A percentile compares a stretch with the other conserved stretches of the same genome.
Evolutionary conservation across 2,329 filamentous ascomycete genomes (phyloP).

Genomic region (Fusarium scirpi): DNA sequence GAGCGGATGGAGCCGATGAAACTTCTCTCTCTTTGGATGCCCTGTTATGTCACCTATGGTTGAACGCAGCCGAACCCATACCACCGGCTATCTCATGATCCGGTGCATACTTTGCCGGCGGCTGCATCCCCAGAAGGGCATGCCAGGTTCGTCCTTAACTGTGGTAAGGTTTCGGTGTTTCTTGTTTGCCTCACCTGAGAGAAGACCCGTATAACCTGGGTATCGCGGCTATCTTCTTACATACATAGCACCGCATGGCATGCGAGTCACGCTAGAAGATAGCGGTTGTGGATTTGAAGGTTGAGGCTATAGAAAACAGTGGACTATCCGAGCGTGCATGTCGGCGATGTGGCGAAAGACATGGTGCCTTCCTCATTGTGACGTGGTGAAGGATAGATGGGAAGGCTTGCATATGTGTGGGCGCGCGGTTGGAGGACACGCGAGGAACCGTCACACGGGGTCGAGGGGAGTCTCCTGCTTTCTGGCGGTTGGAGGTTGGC

Average conservation of each 20-base stretch:
- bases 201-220: conserved; percentile 23
- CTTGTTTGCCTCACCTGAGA: conserved; percentile 12
- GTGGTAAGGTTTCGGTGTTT: conserved; percentile 5
- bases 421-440: conserved; percentile 11
- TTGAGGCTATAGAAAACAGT: conserved; percentile 11
- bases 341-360: conserved; percentile 30
- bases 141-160: conserved; percentile 33
- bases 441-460: conserved; percentile 26
- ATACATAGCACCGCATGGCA: conserved; percentile 32
- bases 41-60: conserved; percentile 22
- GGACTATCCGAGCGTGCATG: conserved; percentile 22
- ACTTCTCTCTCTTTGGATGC: background rate
- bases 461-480: conserved; percentile 5
- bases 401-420: conserved; percentile 19
- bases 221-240: conserved; percentile 9
- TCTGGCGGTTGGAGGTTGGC: conserved; percentile 18
- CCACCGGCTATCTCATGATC: conserved; percentile 22
- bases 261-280: conserved; percentile 39
- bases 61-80: conserved; percentile 17
- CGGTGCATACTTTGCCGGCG: conserved; percentile 21
- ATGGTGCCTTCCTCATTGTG: conserved; percentile 45
- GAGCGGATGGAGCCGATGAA: conserved; percentile 39
- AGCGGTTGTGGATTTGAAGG: background rate
- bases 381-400: conserved; percentile 40
- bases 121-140: conserved; percentile 20